Evolutionary conservation across 1,139 yeast species (phyloP).

Genomic region (Meyerozyma athensensis): DNA sequence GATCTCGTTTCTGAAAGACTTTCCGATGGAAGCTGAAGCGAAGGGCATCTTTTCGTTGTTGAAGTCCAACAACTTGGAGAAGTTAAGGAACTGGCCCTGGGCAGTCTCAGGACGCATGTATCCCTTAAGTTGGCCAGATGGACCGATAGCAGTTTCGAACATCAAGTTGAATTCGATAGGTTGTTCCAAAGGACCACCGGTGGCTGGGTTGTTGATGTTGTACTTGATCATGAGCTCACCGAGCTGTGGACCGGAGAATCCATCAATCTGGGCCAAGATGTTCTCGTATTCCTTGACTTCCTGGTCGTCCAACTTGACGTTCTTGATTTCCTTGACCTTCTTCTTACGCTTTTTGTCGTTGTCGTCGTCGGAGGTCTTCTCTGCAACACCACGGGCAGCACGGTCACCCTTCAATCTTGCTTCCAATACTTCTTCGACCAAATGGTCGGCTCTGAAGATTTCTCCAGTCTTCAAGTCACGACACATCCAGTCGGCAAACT

Average conservation of each 20-base stretch:
- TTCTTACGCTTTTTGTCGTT: slow-evolving; percentile 85
- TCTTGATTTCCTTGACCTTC: slow-evolving; percentile 94
- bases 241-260: slow-evolving; percentile 86
- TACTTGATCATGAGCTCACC: slow-evolving; percentile 82
- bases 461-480: slow-evolving; percentile 94
- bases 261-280: slow-evolving; percentile 90
- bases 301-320: slow-evolving; percentile 76
- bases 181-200: slow-evolving; percentile 78
- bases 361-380: slow-evolving; percentile 51
- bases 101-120: slow-evolving; percentile 98
- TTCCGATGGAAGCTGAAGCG: slow-evolving; percentile 98
- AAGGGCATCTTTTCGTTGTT: slow-evolving; percentile 97
- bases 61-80: slow-evolving; percentile 86
- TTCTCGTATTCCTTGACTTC: slow-evolving; percentile 77
- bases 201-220: slow-evolving; percentile 85
- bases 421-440: slow-evolving; percentile 96
- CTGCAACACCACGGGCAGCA: slow-evolving; percentile 80
- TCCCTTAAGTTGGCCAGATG: slow-evolving; percentile 94
- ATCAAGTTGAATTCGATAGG: slow-evolving; percentile 96
- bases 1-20: slow-evolving; percentile 97
- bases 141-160: slow-evolving; percentile 99
- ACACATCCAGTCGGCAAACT: slow-evolving; percentile 99
- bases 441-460: slow-evolving; percentile 96
- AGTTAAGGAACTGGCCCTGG: slow-evolving; percentile 97
- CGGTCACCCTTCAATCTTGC: slow-evolving; percentile 93